phyloP scores from a whole-genome alignment of 768 basidiomycete genomes.

The Dacryopinax primogenitus region DNA sequence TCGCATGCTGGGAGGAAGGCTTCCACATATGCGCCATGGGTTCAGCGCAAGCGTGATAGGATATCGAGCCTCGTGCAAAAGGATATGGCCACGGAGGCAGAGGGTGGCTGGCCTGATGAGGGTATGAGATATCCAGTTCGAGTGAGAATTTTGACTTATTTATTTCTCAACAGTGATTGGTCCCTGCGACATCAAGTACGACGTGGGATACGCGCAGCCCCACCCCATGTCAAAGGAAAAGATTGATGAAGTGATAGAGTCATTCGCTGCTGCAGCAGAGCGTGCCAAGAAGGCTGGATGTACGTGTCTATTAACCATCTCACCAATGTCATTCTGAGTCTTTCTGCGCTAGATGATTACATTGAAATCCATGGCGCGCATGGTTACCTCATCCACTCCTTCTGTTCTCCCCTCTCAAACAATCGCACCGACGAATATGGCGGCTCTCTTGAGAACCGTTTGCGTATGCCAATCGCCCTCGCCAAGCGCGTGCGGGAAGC shows the following conservation, averaged over 20 bases:
- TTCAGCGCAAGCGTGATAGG: conserved; percentile 26
- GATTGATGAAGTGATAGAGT: conserved; percentile 44
- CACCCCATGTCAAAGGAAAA: conserved; percentile 44
- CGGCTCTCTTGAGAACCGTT: conserved; percentile 58
- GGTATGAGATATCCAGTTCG: conserved; percentile 29
- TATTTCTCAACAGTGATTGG: conserved; percentile 49
- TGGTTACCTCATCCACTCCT: conserved; percentile 52
- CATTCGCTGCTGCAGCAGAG: conserved; percentile 43
- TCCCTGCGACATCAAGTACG: conserved; percentile 47
- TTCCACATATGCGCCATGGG: conserved; percentile 57
- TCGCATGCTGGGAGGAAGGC: conserved; percentile 66
- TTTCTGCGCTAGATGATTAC: conserved; percentile 40
- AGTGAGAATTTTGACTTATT: conserved; percentile 10
- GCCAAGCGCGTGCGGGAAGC: conserved; percentile 38
- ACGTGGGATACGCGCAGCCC: conserved; percentile 41
- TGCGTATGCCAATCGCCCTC: conserved; percentile 53
- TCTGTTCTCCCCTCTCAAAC: conserved; percentile 66
- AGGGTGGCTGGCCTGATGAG: conserved; percentile 55
- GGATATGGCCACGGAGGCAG: conserved; percentile 35
- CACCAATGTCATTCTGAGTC: neutral
- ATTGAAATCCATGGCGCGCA: conserved; percentile 65
- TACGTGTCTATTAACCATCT: conserved; percentile 25
- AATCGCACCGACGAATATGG: conserved; percentile 57
- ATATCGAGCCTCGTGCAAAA: conserved; percentile 17
- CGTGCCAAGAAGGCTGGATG: conserved; percentile 52